Evolutionary conservation across 192 early-diverging fungal species (phyloP), one percentile per base, ranked within the genome.

Genomic region (Coemansia sp.): DNA sequence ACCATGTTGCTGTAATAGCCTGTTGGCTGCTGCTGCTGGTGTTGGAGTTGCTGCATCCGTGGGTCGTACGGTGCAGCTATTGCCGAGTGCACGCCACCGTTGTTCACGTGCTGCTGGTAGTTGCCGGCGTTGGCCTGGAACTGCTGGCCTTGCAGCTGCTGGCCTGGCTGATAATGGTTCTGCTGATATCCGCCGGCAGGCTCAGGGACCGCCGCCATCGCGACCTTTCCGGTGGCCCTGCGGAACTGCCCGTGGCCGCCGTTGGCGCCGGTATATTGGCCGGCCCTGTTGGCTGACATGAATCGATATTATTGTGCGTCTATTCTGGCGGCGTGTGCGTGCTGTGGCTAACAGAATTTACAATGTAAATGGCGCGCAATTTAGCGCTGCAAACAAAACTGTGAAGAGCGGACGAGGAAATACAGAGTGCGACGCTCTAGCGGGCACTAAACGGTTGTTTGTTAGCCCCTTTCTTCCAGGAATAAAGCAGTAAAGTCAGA

Each of bases 171-270:
- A 6, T 23, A 14, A 18, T 58, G 31, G 11, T 23, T 51, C 14
- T 44, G 44, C 38, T 67, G 58, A 12, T 46, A 29, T 33, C 29
- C 45, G 25, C 5, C 18, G 19, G 47, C 54, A 35, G 58, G 53
- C 35, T 63, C 59, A 7, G 54, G 21, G 48, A 22, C 29, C 3
- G 33, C 57, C 19, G 30, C 49, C 65, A 64, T 63, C 14, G 48
- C 64, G 11, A 67, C 65, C 52, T 62, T 71, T 12, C 56, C 74
- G 9, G 69, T 71, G 19, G 68, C 53, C 7, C 68, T 61, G 32
- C 74, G 74, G 35, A 77, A 77, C 46, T 58, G 68, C n/a, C 31
- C 54, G 59, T 16, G 40, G 24, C 27, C 55, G 48, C 6, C 42
- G 53, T 19, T 58, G 59, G 47, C 63, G 7, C 18, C 18, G 6